These are phyloP conservation scores for Yamadazyma dushanensis DNA, from an alignment of 1,139 yeast species.

Conservation along the genomic window DNA sequence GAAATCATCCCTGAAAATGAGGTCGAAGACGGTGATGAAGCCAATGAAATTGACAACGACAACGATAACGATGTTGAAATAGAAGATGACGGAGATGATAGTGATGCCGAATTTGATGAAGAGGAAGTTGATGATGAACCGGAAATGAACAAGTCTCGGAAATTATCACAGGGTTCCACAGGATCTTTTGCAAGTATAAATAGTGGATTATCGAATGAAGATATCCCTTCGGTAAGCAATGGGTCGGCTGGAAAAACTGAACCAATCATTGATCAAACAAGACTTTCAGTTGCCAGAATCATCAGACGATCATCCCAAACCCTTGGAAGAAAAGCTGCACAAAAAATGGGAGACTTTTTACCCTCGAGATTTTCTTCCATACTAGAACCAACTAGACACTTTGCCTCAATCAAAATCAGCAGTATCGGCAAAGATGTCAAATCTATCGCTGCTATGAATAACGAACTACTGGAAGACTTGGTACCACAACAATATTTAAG, in stretches of 20 bases:
- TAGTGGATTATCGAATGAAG: slow-evolving; percentile 35
- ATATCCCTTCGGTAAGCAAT: slow-evolving; percentile 16
- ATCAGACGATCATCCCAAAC: slow-evolving; percentile 59
- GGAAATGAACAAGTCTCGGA: slow-evolving; percentile 30
- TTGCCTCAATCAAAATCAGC: slow-evolving; percentile 88
- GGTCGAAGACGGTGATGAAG: slow-evolving; percentile 1
- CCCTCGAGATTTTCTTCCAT: slow-evolving; percentile 85
- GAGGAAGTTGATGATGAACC: slow-evolving; percentile 26
- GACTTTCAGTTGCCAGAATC: slow-evolving; percentile 72
- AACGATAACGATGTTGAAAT: slow-evolving; percentile 12
- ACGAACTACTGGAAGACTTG: slow-evolving; percentile 39
- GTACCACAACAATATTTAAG: slow-evolving; percentile 36
- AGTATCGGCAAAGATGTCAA: slow-evolving; percentile 59
- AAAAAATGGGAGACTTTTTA: slow-evolving; percentile 81
- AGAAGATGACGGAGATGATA: slow-evolving; percentile 31
- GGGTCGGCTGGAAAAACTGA: slow-evolving; percentile 37
- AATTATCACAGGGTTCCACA: slow-evolving; percentile 42
- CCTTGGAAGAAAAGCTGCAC: slow-evolving; percentile 76
- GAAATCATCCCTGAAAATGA: slow-evolving; percentile 8
- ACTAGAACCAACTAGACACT: slow-evolving; percentile 88
- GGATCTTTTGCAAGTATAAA: slow-evolving; percentile 39
- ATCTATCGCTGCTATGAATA: slow-evolving; percentile 59
- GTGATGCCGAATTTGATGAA: slow-evolving; percentile 20
- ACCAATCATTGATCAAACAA: slow-evolving; percentile 68
- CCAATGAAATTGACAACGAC: slow-evolving; percentile 28